A percentile compares a stretch with the other conserved stretches of the same genome.
phyloP scores from a whole-genome alignment of 1,284 basidiomycete genomes.

The Gymnopus androsaceus region DNA sequence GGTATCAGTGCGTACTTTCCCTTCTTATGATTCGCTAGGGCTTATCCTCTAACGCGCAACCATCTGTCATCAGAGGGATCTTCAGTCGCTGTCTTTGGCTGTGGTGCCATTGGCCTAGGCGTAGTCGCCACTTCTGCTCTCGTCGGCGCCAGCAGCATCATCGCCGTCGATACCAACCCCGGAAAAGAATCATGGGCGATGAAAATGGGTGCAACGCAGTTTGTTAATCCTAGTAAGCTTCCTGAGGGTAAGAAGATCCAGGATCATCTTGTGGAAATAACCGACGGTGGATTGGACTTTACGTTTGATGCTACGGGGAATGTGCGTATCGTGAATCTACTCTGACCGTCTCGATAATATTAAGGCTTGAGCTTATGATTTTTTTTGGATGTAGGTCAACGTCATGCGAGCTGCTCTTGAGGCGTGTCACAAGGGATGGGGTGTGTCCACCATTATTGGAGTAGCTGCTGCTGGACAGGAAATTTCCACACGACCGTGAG shows the following conservation, averaged over 20 bases:
- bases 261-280: constrained; percentile 88
- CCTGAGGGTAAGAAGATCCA: constrained; percentile 83
- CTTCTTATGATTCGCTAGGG: neutral
- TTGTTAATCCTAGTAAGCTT: constrained; percentile 83
- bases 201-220: constrained; percentile 97
- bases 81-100: constrained; percentile 92
- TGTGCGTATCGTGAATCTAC: constrained; percentile 49
- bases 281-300: constrained; percentile 96
- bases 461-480: constrained; percentile 97
- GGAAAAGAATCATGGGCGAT: constrained; percentile 86
- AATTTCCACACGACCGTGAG: constrained; percentile 93
- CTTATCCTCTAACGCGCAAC: neutral
- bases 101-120: constrained; percentile 95
- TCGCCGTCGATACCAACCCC: constrained; percentile 92
- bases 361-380: neutral
- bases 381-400: constrained; percentile 48
- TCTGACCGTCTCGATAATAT: too few species aligned
- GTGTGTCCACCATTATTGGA: constrained; percentile 92
- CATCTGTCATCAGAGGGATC: constrained; percentile 61
- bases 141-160: constrained; percentile 84
- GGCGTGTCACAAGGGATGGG: constrained; percentile 99
- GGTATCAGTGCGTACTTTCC: constrained; percentile 66
- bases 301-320: constrained; percentile 98
- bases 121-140: constrained; percentile 82
- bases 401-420: constrained; percentile 97